These are phyloP conservation scores for Alternaria panax DNA, from an alignment of 2,329 filamentous ascomycete genomes.

Conservation along the genomic window DNA sequence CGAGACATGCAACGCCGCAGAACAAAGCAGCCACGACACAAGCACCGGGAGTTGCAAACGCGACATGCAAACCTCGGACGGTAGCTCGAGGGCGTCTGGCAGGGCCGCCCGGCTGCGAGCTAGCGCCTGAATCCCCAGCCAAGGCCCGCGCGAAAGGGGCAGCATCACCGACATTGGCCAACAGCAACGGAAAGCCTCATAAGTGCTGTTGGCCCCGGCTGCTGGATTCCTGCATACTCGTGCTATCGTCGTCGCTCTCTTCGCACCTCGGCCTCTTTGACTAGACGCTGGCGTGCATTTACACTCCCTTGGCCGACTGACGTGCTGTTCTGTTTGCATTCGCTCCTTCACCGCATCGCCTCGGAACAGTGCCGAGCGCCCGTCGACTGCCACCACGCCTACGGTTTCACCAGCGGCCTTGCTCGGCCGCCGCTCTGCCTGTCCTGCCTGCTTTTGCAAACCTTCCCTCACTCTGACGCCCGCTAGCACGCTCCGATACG, in stretches of 20 bases:
- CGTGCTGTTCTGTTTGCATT: constrained; percentile 26
- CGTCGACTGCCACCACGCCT: constrained; percentile 21
- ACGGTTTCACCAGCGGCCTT: constrained; percentile 24
- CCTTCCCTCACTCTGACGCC: constrained; percentile 9
- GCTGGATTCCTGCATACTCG: constrained; percentile 4
- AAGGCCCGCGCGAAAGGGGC: constrained; percentile 36
- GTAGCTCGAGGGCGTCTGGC: constrained; percentile 1
- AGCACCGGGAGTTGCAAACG: not conserved
- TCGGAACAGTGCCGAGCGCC: constrained; percentile 14
- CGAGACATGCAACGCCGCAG: not conserved
- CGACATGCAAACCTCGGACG: not conserved
- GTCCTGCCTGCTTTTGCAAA: constrained; percentile 9
- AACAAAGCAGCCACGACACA: not conserved
- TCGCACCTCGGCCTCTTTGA: constrained; percentile 30
- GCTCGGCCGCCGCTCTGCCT: constrained; percentile 13
- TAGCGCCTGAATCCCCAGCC: constrained; percentile 33
- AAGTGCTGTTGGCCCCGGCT: constrained; percentile 22
- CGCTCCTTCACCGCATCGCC: constrained; percentile 20
- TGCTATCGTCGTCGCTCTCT: constrained; percentile 10
- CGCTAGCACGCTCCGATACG: constrained; percentile 14
- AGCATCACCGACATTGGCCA: constrained; percentile 36
- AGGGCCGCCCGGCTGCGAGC: constrained; percentile 16
- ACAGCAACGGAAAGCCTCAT: constrained; percentile 17
- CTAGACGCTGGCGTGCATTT: constrained; percentile 31
- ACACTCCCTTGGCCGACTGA: constrained; percentile 21